Evolutionary conservation across 176 grass and related monocot genomes (phyloP), one percentile per base, ranked within the genome.

Genomic region (Cymbopogon citratus): DNA sequence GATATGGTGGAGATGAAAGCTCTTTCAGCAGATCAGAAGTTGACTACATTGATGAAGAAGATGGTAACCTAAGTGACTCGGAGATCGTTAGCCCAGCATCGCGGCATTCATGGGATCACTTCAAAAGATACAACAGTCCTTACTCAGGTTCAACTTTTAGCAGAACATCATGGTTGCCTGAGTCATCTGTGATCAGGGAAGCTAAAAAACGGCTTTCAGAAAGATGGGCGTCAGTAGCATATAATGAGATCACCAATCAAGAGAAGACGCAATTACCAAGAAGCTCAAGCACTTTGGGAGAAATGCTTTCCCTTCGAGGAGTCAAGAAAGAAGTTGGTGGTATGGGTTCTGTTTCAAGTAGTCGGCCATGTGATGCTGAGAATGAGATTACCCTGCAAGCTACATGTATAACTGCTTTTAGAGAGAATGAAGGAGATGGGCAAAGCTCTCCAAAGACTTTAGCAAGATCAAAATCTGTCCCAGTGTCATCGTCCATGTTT

Each of bases 191-290:
- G 62, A 91, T 83, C 74, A 99, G 76, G 80, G 96, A 95, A 82
- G 92, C 91, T 25, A 95, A 91, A 82, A 99, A 87, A 64, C 84
- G 89, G 69, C 87, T 99, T 74, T 99, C 92, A 24, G 96, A 99
- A 46, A 88, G 96, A 80, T 99, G 92, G 92, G 77, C 92, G 57
- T 81, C 72, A 21, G 88, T 93, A 78, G 75, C 90, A 75, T 89
- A 78, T 72, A 84, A 88, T 88, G 92, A 89, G 73, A 75, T 76
- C 16, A n/a, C n/a, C n/a, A 77, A 52, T 21, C 87, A 92, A 61
- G 87, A 91, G 82, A 77, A 90, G 74, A 51, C 87, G 62, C 44
- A 83, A 23, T 72, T 95, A 15, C 91, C 80, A 9, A 95, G 96
- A 79, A 93, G 83, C 77, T 95, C 92, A 26, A 95, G 90, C 73